Conservation (phyloP, 768 basidiomycete species). For the Pisolithus tinctorius region DNA sequence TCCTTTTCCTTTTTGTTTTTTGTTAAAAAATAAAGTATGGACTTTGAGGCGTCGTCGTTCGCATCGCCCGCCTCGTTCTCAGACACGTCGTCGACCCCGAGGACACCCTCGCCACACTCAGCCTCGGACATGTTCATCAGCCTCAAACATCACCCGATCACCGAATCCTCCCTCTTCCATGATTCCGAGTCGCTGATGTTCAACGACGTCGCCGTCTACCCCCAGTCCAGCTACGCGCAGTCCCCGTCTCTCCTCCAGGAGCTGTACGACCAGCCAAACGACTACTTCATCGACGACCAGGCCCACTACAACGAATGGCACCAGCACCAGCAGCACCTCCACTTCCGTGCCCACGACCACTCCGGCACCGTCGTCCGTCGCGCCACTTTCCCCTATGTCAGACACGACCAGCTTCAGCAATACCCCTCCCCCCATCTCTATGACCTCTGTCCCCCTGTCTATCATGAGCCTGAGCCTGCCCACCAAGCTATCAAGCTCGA, state of each 20-base stretch:
- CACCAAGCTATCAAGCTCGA: slow-evolving; percentile 56
- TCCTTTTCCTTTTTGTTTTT: slow-evolving; percentile 3
- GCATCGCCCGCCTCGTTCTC: slow-evolving; percentile 33
- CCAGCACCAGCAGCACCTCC: slow-evolving; percentile 31
- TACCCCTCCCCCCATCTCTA: slow-evolving; percentile 32
- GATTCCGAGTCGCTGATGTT: slow-evolving; percentile 32
- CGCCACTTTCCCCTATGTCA: slow-evolving; percentile 71
- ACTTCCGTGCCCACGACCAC: slow-evolving; percentile 33
- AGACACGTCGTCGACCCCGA: slow-evolving; percentile 60
- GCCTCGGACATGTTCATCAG: slow-evolving; percentile 14
- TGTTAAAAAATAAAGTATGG: slow-evolving; percentile 25
- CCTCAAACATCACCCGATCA: slow-evolving; percentile 33
- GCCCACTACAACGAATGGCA: slow-evolving; percentile 31
- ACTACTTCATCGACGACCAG: slow-evolving; percentile 28
- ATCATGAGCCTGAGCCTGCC: slow-evolving; percentile 30
- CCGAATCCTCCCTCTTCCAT: slow-evolving; percentile 46
- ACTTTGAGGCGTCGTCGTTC: slow-evolving; percentile 56
- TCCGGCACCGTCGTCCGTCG: slow-evolving; percentile 39
- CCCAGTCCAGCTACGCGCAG: slow-evolving; percentile 16
- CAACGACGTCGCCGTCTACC: slow-evolving; percentile 33
- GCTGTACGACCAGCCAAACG: slow-evolving; percentile 50
- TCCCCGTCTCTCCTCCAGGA: slow-evolving; percentile 54
- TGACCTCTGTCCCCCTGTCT: slow-evolving; percentile 30
- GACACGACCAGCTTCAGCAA: slow-evolving; percentile 56
- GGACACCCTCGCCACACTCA: slow-evolving; percentile 62